Base-by-base conservation (phyloP, 306 rosid genomes). In the Cyclanthera cordifolia region DNA sequence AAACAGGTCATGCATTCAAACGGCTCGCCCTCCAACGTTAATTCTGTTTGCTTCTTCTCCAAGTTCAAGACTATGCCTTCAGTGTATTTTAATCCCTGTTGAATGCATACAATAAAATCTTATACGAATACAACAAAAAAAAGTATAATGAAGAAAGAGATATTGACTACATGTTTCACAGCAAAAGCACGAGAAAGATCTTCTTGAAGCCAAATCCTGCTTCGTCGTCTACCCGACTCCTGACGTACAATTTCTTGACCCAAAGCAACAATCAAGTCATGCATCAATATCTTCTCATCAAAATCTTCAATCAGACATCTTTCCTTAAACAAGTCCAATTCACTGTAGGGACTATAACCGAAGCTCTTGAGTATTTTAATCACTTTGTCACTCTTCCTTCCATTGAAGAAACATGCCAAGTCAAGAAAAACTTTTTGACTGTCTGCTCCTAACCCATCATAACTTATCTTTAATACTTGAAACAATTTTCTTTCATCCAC, bases 401-500 rank as follows among this genome's bases (percentile, higher is more conserved):
- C 34, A 8, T 63, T 4, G 32, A 73, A 63, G 41, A 73, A 73
- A 37, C 76, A 73, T 23, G 76, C 64, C 47, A 73, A 39, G 15
- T 73, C 72, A 5, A 63, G 37, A 39, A 63, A 73, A 3, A 25
- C 64, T 0, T 52, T n/a, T 45, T 27, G 54, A 15, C 58, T 64
- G 51, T 12, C 16, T 52, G 4, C 11, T 1, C 16, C 61, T 2
- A 73, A 53, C 11, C 72, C 72, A 41, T 64, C 72, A 53, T 15
- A 65, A 64, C 72, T 59, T 47, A 59, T 59, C 43, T 59, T 24
- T 20, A 59, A 65, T 45, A 47, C 45, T 10, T 52, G 27, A 19
- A 39, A 53, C 4, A 74, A 57, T 3, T 30, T 32, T 19, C 67
- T 2, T 57, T 57, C 43, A 14, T 28, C 5, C 8, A 57, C 21